phyloP scores from a whole-genome alignment of 2,329 filamentous ascomycete species.

The Trichoderma simmonsii region DNA sequence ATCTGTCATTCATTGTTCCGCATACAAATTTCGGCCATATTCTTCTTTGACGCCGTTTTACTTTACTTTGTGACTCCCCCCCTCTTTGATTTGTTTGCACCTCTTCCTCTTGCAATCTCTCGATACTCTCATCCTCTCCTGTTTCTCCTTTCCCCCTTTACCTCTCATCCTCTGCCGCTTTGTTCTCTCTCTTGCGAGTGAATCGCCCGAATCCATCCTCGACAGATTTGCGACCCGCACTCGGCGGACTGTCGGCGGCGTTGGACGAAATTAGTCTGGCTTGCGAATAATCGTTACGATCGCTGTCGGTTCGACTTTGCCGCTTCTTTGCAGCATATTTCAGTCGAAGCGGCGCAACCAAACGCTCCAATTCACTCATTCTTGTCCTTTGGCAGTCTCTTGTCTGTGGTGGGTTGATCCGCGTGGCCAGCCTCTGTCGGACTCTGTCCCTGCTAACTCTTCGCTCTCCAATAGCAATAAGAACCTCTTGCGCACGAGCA shows the following conservation, averaged over 20 bases:
- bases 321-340: background rate
- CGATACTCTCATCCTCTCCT: no score
- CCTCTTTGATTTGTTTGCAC: background rate
- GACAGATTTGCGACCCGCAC: constrained; percentile 9
- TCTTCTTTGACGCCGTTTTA: constrained; percentile 14
- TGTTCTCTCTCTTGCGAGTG: background rate
- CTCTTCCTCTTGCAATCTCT: background rate
- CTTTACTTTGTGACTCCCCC: constrained; percentile 9
- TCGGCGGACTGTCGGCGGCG: constrained; percentile 16
- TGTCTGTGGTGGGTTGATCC: background rate
- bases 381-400: background rate
- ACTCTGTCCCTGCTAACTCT: background rate
- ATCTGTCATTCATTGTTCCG: constrained; percentile 11
- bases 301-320: background rate
- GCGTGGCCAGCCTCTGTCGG: background rate
- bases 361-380: background rate
- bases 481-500: background rate
- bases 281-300: background rate
- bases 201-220: constrained; percentile 13
- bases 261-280: background rate
- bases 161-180: background rate
- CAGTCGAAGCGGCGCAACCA: background rate
- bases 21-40: constrained; percentile 11
- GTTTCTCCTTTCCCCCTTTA: no score
- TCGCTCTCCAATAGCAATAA: background rate